Evolutionary conservation across 2,329 filamentous ascomycete species (phyloP).

Genomic region (Aspergillus udagawae): DNA sequence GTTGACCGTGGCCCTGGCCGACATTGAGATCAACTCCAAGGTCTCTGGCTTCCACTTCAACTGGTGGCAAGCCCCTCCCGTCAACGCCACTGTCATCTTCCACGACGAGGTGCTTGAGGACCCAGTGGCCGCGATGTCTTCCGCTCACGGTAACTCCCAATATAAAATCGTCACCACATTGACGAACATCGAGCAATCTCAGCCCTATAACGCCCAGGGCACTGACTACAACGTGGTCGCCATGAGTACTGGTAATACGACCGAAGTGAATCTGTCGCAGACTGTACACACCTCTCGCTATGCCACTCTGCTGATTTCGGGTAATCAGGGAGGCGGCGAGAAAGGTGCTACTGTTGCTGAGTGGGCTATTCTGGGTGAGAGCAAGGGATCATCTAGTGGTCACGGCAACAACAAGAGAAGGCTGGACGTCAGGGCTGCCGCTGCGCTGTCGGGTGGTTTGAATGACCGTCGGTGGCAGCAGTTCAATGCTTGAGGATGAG

Average conservation of each 20-base stretch:
- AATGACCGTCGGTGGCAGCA: not conserved
- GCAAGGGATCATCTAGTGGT: not conserved
- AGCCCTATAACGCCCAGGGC: constrained; percentile 33
- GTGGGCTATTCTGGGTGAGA: constrained; percentile 41
- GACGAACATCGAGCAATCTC: constrained; percentile 32
- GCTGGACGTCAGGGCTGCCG: constrained; percentile 12
- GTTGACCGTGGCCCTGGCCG: constrained; percentile 54
- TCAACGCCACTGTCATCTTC: constrained; percentile 52
- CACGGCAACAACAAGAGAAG: constrained; percentile 5
- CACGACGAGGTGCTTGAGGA: constrained; percentile 43
- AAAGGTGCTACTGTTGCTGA: constrained; percentile 47
- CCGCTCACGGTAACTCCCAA: not conserved
- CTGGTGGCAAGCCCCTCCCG: constrained; percentile 56
- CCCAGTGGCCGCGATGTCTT: constrained; percentile 4
- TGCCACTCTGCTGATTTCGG: constrained; percentile 43
- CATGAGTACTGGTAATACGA: constrained; percentile 40
- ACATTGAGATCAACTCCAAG: constrained; percentile 26
- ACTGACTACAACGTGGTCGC: constrained; percentile 32
- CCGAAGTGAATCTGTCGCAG: constrained; percentile 33
- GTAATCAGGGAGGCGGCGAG: constrained; percentile 41
- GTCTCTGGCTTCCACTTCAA: constrained; percentile 53
- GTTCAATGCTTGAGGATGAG: not conserved
- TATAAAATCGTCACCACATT: constrained; percentile 23
- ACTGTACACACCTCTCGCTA: constrained; percentile 35
- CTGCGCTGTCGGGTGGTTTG: not conserved